Base-by-base conservation (phyloP, 805 yeast genomes). In the Pichia cephalocereana region DNA sequence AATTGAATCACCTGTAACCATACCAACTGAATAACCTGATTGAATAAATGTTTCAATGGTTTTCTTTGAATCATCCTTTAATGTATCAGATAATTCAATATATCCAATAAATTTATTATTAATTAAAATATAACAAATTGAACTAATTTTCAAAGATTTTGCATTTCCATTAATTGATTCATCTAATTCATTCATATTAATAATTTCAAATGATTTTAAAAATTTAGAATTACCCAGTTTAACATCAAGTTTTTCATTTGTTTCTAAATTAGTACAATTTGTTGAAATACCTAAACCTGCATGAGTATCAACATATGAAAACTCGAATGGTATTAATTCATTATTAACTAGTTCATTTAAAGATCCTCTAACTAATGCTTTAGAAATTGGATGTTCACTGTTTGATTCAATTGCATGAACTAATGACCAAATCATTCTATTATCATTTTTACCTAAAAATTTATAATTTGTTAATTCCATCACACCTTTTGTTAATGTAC, bases 321-420 rank as follows among this genome's bases (percentile, higher is more conserved):
- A 55, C 12, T 59, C 50, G 8, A 61, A 43, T 5, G 54, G 45
- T 8, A 40, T 10, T 7, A 36, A 18, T 4, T 40, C n/a, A n/a
- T 41, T 30, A 9, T 47, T 19, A 6, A n/a, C 5, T 23, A 56
- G 34, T 23, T 45, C 28, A 12, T 40, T 46, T 14, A 42, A 8
- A 2, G 66, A 58, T 4, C 67, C 67, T 12, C 62, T 65, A 0
- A 73, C 70, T 34, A 93, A 73, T 0, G 96, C 89, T 51, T 69
- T 74, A 6, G 90, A 96, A 40, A 86, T 76, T 0, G 98, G 97
- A 65, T 93, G 99, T 64, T 89, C 96, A 51, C 90, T 83, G 44
- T 74, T 73, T 8, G 63, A 53, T 63, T 93, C 98, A 10, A 82
- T 65, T 0, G 79, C 69, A 4, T 82, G 77, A 23, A 82, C 64